These are phyloP conservation scores for Suillus ampliporus DNA, from an alignment of 768 basidiomycete species.

Conservation along the genomic window DNA sequence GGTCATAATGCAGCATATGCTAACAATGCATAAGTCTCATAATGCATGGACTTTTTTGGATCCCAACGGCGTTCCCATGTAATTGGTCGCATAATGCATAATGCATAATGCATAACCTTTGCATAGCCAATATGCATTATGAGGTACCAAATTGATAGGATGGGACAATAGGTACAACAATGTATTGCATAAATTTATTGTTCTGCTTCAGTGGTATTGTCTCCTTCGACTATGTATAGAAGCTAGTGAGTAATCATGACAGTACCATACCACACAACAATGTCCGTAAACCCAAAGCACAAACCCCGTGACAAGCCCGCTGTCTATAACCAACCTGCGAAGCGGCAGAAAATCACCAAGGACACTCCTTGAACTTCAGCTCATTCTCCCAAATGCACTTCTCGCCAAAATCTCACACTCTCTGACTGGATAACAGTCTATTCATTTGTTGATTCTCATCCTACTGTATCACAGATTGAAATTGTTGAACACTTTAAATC, in stretches of 20 bases:
- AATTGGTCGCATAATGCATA: too few relatives aligned
- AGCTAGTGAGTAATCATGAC: not conserved
- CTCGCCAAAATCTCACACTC: conserved; percentile 10
- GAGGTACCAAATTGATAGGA: not conserved
- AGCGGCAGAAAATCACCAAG: not conserved
- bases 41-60: not conserved
- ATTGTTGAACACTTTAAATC: conserved; percentile 16
- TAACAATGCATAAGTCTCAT: not conserved
- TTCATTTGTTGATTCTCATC: conserved; percentile 16
- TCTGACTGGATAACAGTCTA: conserved; percentile 19
- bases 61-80: not conserved
- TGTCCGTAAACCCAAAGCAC: not conserved
- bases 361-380: not conserved
- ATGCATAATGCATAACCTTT: not conserved
- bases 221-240: not conserved
- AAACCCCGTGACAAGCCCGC: conserved; percentile 5
- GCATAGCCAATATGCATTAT: not conserved
- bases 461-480: conserved; percentile 1
- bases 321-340: not conserved
- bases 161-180: too few relatives aligned
- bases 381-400: conserved; percentile 3
- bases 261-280: not conserved
- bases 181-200: not conserved
- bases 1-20: not conserved
- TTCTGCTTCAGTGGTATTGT: not conserved